Percentiles rank a stretch among this genome's conserved stretches.
These are phyloP conservation scores for Phalaenopsis hybrid DNA, from an alignment of 116 monocot species.

Conservation along the genomic window DNA sequence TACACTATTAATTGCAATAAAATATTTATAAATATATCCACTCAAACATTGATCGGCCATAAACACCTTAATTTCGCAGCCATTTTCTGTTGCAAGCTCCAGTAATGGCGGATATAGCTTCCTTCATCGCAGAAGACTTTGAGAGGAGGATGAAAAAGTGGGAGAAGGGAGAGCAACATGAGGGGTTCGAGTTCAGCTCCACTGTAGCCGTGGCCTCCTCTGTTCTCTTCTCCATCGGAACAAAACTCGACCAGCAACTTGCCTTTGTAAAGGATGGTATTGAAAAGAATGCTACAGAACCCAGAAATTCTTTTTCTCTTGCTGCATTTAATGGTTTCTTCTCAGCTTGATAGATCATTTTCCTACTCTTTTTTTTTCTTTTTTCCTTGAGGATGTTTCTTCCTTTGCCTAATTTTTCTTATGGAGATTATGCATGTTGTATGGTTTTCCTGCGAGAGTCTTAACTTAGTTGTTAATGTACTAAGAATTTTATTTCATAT, in stretches of 20 bases:
- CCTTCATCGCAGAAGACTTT: constrained; percentile 4
- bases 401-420: neutral
- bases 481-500: neutral
- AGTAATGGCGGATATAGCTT: constrained; percentile 10
- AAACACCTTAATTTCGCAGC: neutral
- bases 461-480: neutral
- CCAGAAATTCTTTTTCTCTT: no score
- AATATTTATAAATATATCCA: neutral
- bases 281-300: no score
- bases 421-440: neutral
- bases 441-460: neutral
- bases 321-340: no score
- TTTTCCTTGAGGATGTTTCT: neutral
- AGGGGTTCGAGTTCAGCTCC: constrained; percentile 1
- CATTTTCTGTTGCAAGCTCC: neutral
- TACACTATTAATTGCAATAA: neutral
- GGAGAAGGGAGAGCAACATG: constrained; percentile 1
- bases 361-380: neutral
- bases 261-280: no score
- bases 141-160: constrained; percentile 5
- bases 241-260: no score
- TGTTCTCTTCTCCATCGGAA: neutral
- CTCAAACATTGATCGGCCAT: no score
- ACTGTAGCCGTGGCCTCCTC: constrained; percentile 2
- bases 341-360: neutral